phyloP scores from a whole-genome alignment of 2,329 filamentous ascomycete genomes.

The Endoconidiophora polonica region DNA sequence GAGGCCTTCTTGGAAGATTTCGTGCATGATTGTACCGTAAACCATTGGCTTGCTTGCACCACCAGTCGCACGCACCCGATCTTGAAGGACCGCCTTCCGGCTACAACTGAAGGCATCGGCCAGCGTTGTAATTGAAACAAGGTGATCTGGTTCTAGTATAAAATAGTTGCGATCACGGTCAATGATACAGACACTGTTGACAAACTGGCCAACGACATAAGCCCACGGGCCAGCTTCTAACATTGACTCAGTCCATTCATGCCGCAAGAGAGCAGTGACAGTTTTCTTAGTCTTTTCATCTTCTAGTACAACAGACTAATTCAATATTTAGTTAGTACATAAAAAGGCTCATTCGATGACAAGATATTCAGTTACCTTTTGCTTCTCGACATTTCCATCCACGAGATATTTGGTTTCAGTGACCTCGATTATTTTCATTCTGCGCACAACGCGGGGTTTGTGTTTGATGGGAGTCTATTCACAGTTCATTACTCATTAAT shows the following conservation, averaged over 20 bases:
- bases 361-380: conserved; percentile 9
- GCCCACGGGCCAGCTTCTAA: conserved; percentile 61
- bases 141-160: conserved; percentile 84
- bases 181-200: conserved; percentile 57
- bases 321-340: conserved; percentile 13
- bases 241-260: conserved; percentile 72
- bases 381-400: not conserved
- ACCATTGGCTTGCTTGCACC: conserved; percentile 66
- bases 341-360: not conserved
- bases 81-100: conserved; percentile 80
- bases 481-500: conserved; percentile 12
- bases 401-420: conserved; percentile 3
- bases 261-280: conserved; percentile 59
- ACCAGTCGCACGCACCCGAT: conserved; percentile 81
- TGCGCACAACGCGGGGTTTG: conserved; percentile 8
- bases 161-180: conserved; percentile 72
- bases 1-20: conserved; percentile 84
- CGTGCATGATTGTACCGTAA: conserved; percentile 86
- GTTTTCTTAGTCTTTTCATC: conserved; percentile 52
- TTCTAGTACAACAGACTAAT: conserved; percentile 63
- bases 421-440: conserved; percentile 11
- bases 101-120: conserved; percentile 92
- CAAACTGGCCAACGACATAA: conserved; percentile 71
- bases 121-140: conserved; percentile 86
- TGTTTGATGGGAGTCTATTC: conserved; percentile 7